Base-by-base conservation (phyloP, 1,284 basidiomycete species). In the Ustilago curta region DNA sequence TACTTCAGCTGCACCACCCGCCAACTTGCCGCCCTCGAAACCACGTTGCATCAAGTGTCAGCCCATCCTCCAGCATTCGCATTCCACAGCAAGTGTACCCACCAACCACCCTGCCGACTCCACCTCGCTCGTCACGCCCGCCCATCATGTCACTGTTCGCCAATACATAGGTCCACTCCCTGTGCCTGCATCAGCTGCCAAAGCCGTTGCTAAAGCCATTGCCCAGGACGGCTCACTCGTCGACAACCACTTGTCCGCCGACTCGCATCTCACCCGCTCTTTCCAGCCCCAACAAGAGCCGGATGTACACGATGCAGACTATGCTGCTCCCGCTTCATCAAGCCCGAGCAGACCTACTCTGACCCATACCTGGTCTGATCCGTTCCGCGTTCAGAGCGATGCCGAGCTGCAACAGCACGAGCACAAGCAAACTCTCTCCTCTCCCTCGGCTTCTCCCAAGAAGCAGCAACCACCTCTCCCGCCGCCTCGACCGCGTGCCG, bases 151-250 rank as follows among this genome's bases (percentile, higher is more conserved):
- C 43, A 58, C 44, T 23, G 32, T 56, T 11, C 62, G 78, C 23
- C 51, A 65, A 40, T 80, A 67, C 52, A 61, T 80, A 25, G 78
- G 78, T 2, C 78, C 78, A 16, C 31, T 64, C 3, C 70, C 77
- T 5, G 77, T 77, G 0, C 47, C 72, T 1, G 35, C 64, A 7
- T 52, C 62, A n/a, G 43, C 56, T 2, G 76, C 78, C 5, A 64
- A 45, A 19, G 64, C 60, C 18, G 42, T 73, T 18, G 78, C 78
- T 8, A 44, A 31, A 3, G 76, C 76, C 25, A 74, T 80, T 3
- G 56, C 54, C 18, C 61, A 74, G 18, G 78, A 80, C 25, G 45
- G 16, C 37, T 23, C 53, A 4, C 14, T 37, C 14, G 35, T 37
- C 35, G 35, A 37, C 35, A 37, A 14, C 12, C 35, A 19, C 25